These are phyloP conservation scores for Ceratocystis variospora DNA, from an alignment of 2,329 filamentous ascomycete genomes.

Conservation along the genomic window DNA sequence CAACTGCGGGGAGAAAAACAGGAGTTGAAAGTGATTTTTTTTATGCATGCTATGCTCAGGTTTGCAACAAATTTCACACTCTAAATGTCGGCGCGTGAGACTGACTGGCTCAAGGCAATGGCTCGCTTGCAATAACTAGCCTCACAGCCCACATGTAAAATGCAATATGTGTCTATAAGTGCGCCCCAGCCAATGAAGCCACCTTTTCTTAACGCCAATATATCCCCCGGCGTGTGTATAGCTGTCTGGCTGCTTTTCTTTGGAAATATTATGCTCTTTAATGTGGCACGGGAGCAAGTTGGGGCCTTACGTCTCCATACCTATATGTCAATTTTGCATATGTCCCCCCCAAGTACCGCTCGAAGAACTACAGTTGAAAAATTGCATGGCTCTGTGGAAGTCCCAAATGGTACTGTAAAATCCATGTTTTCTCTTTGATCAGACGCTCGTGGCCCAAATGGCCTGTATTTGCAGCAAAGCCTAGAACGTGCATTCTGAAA, in stretches of 20 bases:
- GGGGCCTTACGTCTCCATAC: background rate
- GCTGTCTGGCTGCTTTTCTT: background rate
- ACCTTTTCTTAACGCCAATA: background rate
- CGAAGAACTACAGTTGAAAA: background rate
- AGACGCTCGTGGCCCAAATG: background rate
- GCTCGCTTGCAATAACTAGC: background rate
- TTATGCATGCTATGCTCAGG: background rate
- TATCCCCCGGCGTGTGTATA: background rate
- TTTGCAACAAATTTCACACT: background rate
- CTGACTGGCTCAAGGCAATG: background rate
- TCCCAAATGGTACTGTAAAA: background rate
- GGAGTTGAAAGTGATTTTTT: background rate
- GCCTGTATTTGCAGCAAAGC: background rate
- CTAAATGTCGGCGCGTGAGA: background rate
- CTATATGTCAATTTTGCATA: background rate
- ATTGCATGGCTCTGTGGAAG: background rate
- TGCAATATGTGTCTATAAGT: background rate
- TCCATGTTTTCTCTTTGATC: background rate
- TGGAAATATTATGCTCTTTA: background rate
- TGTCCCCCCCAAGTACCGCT: background rate
- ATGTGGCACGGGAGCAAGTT: conserved; percentile 1
- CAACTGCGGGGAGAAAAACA: background rate
- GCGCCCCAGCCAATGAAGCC: background rate
- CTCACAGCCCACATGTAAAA: background rate
- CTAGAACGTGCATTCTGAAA: background rate